Percentiles rank a stretch among this genome's conserved stretches.
Conservation (phyloP, 257 asterid genomes). For the Anisodus tanguticus region DNA sequence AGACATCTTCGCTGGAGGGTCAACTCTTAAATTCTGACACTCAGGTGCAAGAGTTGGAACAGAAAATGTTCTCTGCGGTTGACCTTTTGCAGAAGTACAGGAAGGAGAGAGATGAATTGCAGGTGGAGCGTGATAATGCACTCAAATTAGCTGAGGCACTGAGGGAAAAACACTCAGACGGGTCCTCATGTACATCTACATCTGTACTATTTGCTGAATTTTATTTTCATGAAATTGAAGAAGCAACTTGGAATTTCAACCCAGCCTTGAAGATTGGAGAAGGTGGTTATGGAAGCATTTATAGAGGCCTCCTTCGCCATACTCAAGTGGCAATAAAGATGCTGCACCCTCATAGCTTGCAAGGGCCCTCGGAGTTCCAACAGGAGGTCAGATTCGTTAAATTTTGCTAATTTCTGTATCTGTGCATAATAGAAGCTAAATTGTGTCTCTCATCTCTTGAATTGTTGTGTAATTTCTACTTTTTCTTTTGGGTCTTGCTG, state of each 20-base stretch:
- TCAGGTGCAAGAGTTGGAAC: constrained; percentile 69
- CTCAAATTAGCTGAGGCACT: constrained; percentile 68
- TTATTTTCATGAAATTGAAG: constrained; percentile 71
- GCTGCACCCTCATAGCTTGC: constrained; percentile 69
- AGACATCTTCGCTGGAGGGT: constrained; percentile 56
- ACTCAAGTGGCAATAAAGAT: constrained; percentile 85
- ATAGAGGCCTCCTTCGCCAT: constrained; percentile 71
- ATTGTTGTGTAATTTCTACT: not conserved
- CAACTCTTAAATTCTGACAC: constrained; percentile 62
- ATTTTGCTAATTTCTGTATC: constrained; percentile 21
- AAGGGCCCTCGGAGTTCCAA: constrained; percentile 81
- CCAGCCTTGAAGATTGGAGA: constrained; percentile 72
- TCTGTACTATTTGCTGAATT: constrained; percentile 71
- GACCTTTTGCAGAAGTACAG: constrained; percentile 79
- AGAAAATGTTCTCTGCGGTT: constrained; percentile 74
- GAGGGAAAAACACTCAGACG: constrained; percentile 55
- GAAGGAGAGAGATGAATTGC: constrained; percentile 75
- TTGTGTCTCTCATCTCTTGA: constrained; percentile 19
- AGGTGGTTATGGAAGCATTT: constrained; percentile 87
- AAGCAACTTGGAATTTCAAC: constrained; percentile 69
- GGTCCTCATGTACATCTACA: constrained; percentile 54
- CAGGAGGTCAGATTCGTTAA: constrained; percentile 65
- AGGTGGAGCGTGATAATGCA: constrained; percentile 69
- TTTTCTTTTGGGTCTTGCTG: constrained; percentile 5
- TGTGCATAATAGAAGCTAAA: not conserved